A percentile compares a stretch with the other conserved stretches of the same genome.
phyloP scores from a whole-genome alignment of 2,329 filamentous ascomycete genomes.

The Aspergillus fructus region DNA sequence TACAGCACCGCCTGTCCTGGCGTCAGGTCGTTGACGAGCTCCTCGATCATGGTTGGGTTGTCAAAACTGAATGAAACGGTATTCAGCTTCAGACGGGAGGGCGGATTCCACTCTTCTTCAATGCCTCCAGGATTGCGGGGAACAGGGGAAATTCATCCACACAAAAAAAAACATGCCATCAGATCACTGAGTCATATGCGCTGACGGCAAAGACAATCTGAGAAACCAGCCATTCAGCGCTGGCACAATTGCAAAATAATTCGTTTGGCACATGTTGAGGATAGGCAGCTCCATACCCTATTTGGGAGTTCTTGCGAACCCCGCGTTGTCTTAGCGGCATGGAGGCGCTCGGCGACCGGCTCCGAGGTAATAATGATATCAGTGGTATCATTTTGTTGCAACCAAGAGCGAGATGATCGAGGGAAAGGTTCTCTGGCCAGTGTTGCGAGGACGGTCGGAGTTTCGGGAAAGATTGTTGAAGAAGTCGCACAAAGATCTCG shows the following conservation, averaged over 20 bases:
- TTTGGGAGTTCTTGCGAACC: slow-evolving; percentile 21
- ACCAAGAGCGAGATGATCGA: not conserved
- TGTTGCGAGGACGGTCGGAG: too few species aligned
- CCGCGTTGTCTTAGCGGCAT: slow-evolving; percentile 14
- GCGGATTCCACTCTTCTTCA: not conserved
- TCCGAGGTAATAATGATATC: slow-evolving; percentile 4
- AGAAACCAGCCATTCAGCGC: slow-evolving; percentile 1
- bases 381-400: not conserved
- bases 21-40: slow-evolving; percentile 47
- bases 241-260: not conserved
- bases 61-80: not conserved
- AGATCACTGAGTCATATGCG: not conserved
- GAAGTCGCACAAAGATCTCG: too few species aligned
- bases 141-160: not conserved
- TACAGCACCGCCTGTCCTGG: slow-evolving; percentile 40
- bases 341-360: not conserved
- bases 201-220: not conserved
- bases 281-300: slow-evolving; percentile 8
- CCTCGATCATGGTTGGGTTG: slow-evolving; percentile 52
- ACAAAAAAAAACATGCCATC: not conserved
- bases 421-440: too few species aligned
- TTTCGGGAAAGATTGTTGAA: too few species aligned
- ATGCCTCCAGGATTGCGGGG: not conserved
- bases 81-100: not conserved
- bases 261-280: slow-evolving; percentile 4